phyloP scores from a whole-genome alignment of 192 early-diverging fungal genomes.

The Backusella psychrophila region DNA sequence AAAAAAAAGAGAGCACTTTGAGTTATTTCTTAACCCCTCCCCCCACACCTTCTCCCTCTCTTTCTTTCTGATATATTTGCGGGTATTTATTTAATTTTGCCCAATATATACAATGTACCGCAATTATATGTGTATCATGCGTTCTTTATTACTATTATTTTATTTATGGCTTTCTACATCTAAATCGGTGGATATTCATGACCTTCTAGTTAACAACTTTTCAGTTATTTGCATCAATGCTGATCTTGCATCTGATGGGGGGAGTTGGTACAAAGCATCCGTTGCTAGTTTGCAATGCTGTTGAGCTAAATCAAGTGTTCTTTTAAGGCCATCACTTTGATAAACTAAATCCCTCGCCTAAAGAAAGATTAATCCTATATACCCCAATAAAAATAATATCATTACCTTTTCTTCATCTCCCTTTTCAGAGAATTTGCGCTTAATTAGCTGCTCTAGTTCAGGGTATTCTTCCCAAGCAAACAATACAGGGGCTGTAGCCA shows the following conservation, averaged over 20 bases:
- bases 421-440: slow-evolving; percentile 75
- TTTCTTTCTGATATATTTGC: not conserved
- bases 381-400: not conserved
- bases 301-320: slow-evolving; percentile 73
- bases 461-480: slow-evolving; percentile 90
- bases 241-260: slow-evolving; percentile 68
- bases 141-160: not conserved
- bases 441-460: slow-evolving; percentile 79
- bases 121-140: not conserved
- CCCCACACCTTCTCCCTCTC: not conserved
- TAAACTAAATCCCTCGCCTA: slow-evolving; percentile 80
- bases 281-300: slow-evolving; percentile 75
- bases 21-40: not conserved
- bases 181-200: not conserved
- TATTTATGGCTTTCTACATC: not conserved
- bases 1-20: not conserved
- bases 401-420: slow-evolving; percentile 80
- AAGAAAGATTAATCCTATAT: too few species aligned
- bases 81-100: not conserved
- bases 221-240: slow-evolving; percentile 80
- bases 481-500: slow-evolving; percentile 92
- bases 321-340: slow-evolving; percentile 71
- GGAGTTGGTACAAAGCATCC: slow-evolving; percentile 64
- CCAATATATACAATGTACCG: not conserved
- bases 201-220: slow-evolving; percentile 75